A percentile compares a stretch with the other conserved stretches of the same genome.
Evolutionary conservation across 768 basidiomycete species (phyloP).

Genomic region (Sporobolomyces pararoseus): DNA sequence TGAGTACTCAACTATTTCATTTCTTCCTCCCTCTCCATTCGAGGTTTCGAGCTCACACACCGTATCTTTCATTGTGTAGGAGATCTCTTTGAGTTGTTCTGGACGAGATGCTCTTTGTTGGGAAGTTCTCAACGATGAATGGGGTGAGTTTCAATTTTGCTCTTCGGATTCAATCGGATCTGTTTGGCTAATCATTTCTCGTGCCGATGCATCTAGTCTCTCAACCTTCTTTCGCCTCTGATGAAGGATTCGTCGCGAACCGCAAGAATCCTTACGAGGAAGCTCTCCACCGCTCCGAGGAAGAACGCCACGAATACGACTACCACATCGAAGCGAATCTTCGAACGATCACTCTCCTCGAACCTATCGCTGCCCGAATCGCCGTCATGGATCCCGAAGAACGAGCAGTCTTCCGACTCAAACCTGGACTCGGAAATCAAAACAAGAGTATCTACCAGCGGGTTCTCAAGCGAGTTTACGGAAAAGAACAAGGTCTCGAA

Average conservation of each 20-base stretch:
- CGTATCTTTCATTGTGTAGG: slow-evolving; percentile 56
- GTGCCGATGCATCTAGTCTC: slow-evolving; percentile 12
- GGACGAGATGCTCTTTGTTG: slow-evolving; percentile 90
- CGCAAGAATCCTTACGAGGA: slow-evolving; percentile 98
- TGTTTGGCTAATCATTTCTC: not conserved
- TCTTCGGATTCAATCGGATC: slow-evolving; percentile 71
- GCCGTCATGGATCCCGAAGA: slow-evolving; percentile 86
- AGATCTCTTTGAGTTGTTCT: slow-evolving; percentile 83
- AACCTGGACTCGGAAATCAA: slow-evolving; percentile 82
- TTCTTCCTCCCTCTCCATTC: not conserved
- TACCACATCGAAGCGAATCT: slow-evolving; percentile 85
- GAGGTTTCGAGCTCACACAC: too few species aligned
- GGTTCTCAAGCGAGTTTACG: slow-evolving; percentile 88
- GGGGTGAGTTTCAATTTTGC: slow-evolving; percentile 70
- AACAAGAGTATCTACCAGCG: slow-evolving; percentile 84
- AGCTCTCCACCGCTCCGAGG: slow-evolving; percentile 90
- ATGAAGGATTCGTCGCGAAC: slow-evolving; percentile 81
- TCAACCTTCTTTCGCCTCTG: slow-evolving; percentile 53
- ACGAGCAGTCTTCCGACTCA: slow-evolving; percentile 70
- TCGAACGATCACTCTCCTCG: slow-evolving; percentile 82
- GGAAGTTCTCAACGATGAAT: slow-evolving; percentile 91
- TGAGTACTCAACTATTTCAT: slow-evolving; percentile 46
- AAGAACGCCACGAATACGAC: slow-evolving; percentile 98
- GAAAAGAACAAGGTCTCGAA: slow-evolving; percentile 69
- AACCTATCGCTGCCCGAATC: slow-evolving; percentile 77